Percentiles rank a stretch among this genome's conserved stretches.
Evolutionary conservation across 805 yeast species (phyloP).

Genomic region (Pichia exigua): DNA sequence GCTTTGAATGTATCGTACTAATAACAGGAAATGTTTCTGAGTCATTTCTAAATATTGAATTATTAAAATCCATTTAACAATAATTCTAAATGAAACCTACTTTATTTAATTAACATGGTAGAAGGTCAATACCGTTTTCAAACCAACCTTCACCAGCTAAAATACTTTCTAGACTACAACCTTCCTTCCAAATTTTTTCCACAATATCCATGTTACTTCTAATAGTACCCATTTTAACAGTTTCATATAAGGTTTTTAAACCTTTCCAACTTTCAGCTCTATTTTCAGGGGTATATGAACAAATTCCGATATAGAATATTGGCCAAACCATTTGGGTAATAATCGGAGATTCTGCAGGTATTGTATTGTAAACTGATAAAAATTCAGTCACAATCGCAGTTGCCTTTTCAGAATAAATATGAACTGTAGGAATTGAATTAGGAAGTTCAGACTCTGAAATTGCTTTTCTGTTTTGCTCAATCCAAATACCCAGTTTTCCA

Average conservation of each 20-base stretch:
- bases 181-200: constrained; percentile 40
- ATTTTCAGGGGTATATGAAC: constrained; percentile 31
- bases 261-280: constrained; percentile 24
- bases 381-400: constrained; percentile 36
- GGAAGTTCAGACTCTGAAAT: background rate
- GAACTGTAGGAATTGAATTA: constrained; percentile 8
- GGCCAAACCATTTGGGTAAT: constrained; percentile 64
- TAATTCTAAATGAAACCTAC: too few species aligned
- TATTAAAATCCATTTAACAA: too few species aligned
- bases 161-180: constrained; percentile 35
- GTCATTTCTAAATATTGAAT: too few species aligned
- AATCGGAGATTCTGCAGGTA: constrained; percentile 39
- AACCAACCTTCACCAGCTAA: constrained; percentile 39
- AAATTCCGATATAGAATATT: constrained; percentile 41
- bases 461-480: constrained; percentile 2
- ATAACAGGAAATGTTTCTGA: too few species aligned
- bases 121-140: constrained; percentile 42
- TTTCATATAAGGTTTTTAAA: constrained; percentile 37
- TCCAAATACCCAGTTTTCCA: background rate
- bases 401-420: constrained; percentile 21
- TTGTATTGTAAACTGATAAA: constrained; percentile 36
- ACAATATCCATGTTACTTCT: constrained; percentile 35
- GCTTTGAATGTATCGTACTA: too few species aligned
- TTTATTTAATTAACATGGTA: constrained; percentile 26
- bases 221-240: constrained; percentile 49